phyloP scores from a whole-genome alignment of 352 stramenopile genomes.

The Blastocystis sp. region DNA sequence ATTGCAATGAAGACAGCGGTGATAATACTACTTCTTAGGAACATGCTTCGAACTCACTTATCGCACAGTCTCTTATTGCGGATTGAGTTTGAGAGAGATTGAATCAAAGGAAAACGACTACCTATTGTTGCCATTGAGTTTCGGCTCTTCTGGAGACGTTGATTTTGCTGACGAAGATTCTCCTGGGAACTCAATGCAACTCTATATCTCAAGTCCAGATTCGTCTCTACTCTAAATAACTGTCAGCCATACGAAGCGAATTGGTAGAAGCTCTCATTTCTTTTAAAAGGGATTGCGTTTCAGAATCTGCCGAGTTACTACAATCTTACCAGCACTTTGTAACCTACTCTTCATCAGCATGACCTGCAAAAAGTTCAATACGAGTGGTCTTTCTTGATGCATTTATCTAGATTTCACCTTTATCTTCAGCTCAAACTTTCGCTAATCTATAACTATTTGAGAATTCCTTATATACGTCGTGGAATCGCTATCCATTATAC shows the following conservation, averaged over 20 bases:
- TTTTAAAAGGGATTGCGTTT: conserved; percentile 45
- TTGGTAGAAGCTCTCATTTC: conserved; percentile 47
- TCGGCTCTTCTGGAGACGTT: not conserved
- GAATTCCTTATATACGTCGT: conserved; percentile 35
- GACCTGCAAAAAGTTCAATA: conserved; percentile 13
- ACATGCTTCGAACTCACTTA: not conserved
- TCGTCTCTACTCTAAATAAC: conserved; percentile 19
- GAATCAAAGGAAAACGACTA: conserved; percentile 17
- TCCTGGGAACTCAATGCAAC: not conserved
- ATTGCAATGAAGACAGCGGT: conserved; percentile 35
- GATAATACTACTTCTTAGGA: conserved; percentile 22
- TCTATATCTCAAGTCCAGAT: not conserved
- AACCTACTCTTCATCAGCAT: not conserved
- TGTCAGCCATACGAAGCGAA: conserved; percentile 48
- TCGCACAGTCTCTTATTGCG: not conserved
- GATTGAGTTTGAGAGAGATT: not conserved
- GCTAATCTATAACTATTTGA: not conserved
- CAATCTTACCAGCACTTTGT: not conserved
- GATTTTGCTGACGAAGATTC: not conserved
- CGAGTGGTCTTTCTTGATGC: conserved; percentile 6
- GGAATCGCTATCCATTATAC: conserved; percentile 8
- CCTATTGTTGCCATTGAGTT: not conserved
- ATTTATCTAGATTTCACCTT: not conserved
- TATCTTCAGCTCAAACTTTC: not conserved
- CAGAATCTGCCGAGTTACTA: conserved; percentile 15